phyloP scores from a whole-genome alignment of 371 early-diverging fungal genomes.

The Mucor irregularis region DNA sequence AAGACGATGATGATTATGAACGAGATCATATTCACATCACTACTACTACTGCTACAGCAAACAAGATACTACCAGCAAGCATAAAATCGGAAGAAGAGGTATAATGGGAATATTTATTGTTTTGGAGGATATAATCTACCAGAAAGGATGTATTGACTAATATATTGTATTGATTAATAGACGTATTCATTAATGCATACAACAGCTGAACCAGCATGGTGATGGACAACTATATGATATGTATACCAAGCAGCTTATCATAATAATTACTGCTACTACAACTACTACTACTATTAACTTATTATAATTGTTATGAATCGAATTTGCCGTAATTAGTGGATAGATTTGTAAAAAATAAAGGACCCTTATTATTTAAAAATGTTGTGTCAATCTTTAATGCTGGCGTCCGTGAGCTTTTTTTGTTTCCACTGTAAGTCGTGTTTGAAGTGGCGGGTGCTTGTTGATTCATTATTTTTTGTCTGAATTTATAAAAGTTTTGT shows the following conservation, averaged over 20 bases:
- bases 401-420: background rate
- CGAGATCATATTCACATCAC: background rate
- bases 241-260: no score
- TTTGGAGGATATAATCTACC: background rate
- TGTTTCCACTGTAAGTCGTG: no score
- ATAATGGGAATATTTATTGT: background rate
- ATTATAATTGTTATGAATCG: no score
- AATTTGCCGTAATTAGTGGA: background rate
- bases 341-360: background rate
- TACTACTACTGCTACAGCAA: no score
- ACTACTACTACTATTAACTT: no score
- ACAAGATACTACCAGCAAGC: no score
- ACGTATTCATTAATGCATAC: conserved; percentile 3
- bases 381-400: background rate
- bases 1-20: background rate
- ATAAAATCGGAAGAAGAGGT: background rate
- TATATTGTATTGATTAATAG: no score
- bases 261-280: no score
- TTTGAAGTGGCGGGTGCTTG: background rate
- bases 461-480: background rate
- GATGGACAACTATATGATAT: background rate
- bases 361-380: background rate
- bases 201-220: conserved; percentile 16
- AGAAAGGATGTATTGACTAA: no score
- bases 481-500: background rate